Conservation (phyloP, 805 yeast species). For the Metschnikowia baotianmanensis region DNA sequence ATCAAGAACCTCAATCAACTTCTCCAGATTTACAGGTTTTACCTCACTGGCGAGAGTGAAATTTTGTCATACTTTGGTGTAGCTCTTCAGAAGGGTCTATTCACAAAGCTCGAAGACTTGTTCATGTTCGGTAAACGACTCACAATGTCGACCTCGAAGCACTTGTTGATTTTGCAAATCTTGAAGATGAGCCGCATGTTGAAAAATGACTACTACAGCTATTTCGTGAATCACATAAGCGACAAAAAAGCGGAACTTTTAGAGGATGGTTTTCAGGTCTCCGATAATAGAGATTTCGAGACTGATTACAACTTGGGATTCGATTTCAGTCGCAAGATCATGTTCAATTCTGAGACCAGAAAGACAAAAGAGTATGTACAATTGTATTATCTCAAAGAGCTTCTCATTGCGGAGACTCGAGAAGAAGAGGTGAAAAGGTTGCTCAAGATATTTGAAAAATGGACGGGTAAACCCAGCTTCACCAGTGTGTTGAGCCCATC, state of each 20-base stretch:
- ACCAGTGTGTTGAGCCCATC: conserved; percentile 19
- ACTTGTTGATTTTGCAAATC: conserved; percentile 33
- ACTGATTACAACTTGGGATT: conserved; percentile 54
- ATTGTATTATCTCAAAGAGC: conserved; percentile 37
- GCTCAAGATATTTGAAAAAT: conserved; percentile 26
- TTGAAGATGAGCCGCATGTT: conserved; percentile 33
- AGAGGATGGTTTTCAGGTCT: conserved; percentile 16
- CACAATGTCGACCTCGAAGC: conserved; percentile 47
- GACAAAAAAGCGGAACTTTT: conserved; percentile 17
- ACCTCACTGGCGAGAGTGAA: conserved; percentile 53
- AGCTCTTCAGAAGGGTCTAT: conserved; percentile 59
- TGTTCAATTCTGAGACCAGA: conserved; percentile 19
- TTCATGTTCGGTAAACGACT: conserved; percentile 56
- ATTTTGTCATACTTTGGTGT: conserved; percentile 45
- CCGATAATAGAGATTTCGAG: conserved; percentile 61
- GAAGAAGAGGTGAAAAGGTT: conserved; percentile 25
- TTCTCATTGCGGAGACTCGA: conserved; percentile 36
- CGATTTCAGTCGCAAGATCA: conserved; percentile 23
- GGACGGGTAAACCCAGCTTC: conserved; percentile 17
- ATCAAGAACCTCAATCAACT: conserved; percentile 33
- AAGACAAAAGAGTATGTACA: conserved; percentile 29
- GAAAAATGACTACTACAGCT: conserved; percentile 29
- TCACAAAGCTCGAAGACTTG: conserved; percentile 66
- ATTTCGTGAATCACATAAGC: conserved; percentile 23
- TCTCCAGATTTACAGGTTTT: conserved; percentile 44